Conservation (phyloP, 306 rosid genomes). For the Myrica gale region DNA sequence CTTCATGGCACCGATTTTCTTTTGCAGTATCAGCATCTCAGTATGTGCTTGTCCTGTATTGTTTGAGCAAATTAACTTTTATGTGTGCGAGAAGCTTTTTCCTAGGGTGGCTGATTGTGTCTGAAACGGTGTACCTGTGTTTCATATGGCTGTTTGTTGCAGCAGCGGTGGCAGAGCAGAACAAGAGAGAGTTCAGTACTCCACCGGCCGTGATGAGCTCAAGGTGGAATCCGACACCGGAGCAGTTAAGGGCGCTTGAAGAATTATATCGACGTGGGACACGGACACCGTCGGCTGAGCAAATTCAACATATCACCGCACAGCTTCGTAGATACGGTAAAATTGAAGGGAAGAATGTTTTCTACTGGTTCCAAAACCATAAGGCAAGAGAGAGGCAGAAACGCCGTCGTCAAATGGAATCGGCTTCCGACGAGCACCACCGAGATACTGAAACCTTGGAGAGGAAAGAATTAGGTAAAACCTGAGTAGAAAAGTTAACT, state of each 20-base stretch:
- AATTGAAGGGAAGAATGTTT: constrained; percentile 93
- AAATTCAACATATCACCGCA: constrained; percentile 83
- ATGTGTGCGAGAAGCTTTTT: background rate
- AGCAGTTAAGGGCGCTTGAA: constrained; percentile 78
- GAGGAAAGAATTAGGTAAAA: constrained; percentile 52
- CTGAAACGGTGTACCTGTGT: background rate
- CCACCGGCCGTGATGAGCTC: constrained; percentile 74
- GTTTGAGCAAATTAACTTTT: background rate
- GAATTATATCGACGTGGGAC: constrained; percentile 80
- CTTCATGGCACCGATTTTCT: constrained; percentile 47
- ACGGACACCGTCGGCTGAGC: constrained; percentile 90
- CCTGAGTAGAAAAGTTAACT: background rate
- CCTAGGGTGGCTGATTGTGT: background rate
- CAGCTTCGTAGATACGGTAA: constrained; percentile 83
- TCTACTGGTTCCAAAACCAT: constrained; percentile 97
- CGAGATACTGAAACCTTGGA: constrained; percentile 40
- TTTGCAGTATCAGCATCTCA: constrained; percentile 66
- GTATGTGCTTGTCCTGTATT: constrained; percentile 19
- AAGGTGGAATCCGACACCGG: constrained; percentile 95
- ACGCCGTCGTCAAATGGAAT: constrained; percentile 93
- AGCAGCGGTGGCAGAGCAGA: constrained; percentile 47
- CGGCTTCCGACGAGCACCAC: constrained; percentile 32
- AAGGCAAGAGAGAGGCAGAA: constrained; percentile 96
- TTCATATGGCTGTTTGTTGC: background rate
- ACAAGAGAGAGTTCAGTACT: constrained; percentile 50